Evolutionary conservation across 805 yeast species (phyloP).

Genomic region (Grigorovia jiainica): DNA sequence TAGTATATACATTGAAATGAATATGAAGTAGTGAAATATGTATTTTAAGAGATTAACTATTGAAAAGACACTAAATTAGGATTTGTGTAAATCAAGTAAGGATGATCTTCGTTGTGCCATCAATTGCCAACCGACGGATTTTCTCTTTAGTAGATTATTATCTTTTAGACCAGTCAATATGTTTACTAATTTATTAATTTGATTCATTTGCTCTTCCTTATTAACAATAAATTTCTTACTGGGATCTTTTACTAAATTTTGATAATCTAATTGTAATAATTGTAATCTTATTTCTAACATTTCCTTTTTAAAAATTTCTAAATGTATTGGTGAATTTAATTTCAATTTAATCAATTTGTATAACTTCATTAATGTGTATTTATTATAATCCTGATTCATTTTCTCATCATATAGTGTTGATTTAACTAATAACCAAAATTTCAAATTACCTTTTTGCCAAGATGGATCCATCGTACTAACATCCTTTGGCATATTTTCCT

Average conservation of each 20-base stretch:
- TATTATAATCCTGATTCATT: not conserved
- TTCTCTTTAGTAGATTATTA: too few relatives aligned
- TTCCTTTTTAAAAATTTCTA: conserved; percentile 10
- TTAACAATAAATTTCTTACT: not conserved
- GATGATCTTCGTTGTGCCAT: too few relatives aligned
- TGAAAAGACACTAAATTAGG: too few relatives aligned
- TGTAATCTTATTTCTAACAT: conserved; percentile 3
- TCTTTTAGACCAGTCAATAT: too few relatives aligned
- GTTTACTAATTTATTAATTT: too few relatives aligned
- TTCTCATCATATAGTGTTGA: conserved; percentile 16
- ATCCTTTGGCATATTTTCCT: conserved; percentile 5
- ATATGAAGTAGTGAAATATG: too few relatives aligned
- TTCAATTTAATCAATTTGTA: conserved; percentile 15
- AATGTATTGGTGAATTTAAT: conserved; percentile 3
- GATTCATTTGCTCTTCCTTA: not conserved
- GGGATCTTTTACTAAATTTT: not conserved
- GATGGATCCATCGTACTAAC: conserved; percentile 11
- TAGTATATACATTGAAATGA: too few relatives aligned
- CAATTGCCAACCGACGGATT: too few relatives aligned
- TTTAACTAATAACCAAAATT: conserved; percentile 25
- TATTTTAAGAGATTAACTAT: too few relatives aligned
- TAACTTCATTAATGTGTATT: conserved; percentile 17
- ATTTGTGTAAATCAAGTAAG: too few relatives aligned
- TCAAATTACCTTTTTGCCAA: conserved; percentile 26
- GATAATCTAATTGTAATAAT: not conserved